Percentiles rank a stretch among this genome's conserved stretches.
phyloP scores from a whole-genome alignment of 1,284 basidiomycete species.

The Rhodotorula sp. region DNA sequence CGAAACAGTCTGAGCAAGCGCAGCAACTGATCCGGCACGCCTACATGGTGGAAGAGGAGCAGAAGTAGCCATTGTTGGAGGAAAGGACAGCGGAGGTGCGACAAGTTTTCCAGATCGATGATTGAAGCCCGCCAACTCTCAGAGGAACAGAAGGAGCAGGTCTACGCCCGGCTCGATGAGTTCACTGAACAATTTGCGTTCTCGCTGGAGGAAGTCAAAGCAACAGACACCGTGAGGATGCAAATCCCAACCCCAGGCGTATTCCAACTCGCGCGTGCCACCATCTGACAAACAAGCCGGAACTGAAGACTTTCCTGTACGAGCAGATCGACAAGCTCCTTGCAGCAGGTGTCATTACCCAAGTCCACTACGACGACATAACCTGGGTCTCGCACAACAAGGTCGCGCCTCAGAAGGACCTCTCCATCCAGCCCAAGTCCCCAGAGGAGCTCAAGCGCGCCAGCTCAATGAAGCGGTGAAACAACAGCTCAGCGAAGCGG shows the following conservation, averaged over 20 bases:
- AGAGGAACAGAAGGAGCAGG: not conserved
- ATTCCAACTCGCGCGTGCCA: not conserved
- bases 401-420: conserved; percentile 2
- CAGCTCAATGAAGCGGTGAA: too few species aligned
- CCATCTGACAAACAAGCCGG: not conserved
- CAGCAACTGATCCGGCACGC: not conserved
- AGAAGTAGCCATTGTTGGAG: too few species aligned
- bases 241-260: not conserved
- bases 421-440: not conserved
- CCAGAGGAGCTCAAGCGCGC: not conserved
- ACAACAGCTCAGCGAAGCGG: too few species aligned
- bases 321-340: not conserved
- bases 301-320: conserved; percentile 1
- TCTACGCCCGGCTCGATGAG: not conserved
- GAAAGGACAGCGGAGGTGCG: not conserved
- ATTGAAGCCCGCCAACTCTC: not conserved
- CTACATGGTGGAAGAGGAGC: not conserved
- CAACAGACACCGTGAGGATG: not conserved
- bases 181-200: not conserved
- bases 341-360: not conserved
- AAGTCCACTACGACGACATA: not conserved
- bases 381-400: conserved; percentile 2
- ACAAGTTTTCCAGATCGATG: not conserved
- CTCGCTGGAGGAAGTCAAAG: not conserved
- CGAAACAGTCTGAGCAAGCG: not conserved